Percentiles rank a stretch among this genome's conserved stretches.
These are phyloP conservation scores for Skeletonema costatum DNA, from an alignment of 108 stramenopile species.

Conservation along the genomic window DNA sequence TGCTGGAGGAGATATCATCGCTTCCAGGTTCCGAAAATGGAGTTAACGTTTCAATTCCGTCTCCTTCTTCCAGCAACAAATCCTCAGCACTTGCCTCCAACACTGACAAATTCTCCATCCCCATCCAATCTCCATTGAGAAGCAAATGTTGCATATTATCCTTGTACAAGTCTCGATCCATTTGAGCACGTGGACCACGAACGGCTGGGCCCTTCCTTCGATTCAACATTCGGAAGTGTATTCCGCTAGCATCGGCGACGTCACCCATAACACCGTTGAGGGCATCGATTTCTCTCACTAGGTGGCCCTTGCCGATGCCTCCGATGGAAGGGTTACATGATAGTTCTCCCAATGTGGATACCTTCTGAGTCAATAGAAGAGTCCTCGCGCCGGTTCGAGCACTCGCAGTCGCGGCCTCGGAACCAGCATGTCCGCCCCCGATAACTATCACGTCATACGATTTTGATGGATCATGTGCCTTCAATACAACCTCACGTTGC, in stretches of 20 bases:
- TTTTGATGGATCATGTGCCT: constrained; percentile 8
- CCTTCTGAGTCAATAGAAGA: constrained; percentile 90
- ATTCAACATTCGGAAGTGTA: constrained; percentile 96
- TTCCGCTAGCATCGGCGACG: constrained; percentile 91
- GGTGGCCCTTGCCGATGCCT: constrained; percentile 98
- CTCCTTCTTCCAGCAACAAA: constrained; percentile 84
- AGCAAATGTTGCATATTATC: constrained; percentile 75
- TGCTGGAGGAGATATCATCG: constrained; percentile 24
- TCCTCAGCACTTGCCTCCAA: constrained; percentile 93
- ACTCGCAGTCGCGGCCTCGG: constrained; percentile 95
- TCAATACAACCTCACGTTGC: neutral
- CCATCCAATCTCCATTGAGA: constrained; percentile 27
- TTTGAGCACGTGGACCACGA: constrained; percentile 91
- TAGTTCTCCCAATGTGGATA: constrained; percentile 94
- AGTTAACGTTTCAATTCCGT: constrained; percentile 50
- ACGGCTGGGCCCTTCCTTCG: constrained; percentile 93
- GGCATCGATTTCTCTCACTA: constrained; percentile 97
- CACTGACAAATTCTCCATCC: constrained; percentile 77
- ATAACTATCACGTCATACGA: constrained; percentile 92
- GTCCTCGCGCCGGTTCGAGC: constrained; percentile 93
- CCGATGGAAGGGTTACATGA: constrained; percentile 98
- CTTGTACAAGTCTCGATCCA: constrained; percentile 97
- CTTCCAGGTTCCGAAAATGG: constrained; percentile 54
- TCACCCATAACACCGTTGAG: constrained; percentile 95
- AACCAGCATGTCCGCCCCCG: constrained; percentile 98